These are phyloP conservation scores for Termitomyces sp. DNA, from an alignment of 1,284 basidiomycete species.

Conservation along the genomic window DNA sequence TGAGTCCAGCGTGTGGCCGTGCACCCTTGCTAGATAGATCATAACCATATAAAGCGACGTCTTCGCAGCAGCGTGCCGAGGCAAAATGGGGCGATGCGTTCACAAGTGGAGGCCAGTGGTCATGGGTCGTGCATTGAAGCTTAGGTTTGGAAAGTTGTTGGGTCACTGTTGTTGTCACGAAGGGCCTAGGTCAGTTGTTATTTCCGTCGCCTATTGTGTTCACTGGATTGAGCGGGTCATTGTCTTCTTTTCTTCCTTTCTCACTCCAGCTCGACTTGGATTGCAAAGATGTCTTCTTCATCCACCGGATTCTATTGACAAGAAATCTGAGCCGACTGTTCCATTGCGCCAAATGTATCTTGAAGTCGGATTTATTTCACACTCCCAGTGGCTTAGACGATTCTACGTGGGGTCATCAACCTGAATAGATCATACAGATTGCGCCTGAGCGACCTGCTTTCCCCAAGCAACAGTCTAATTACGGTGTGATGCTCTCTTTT, in stretches of 20 bases:
- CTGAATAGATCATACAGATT: background rate
- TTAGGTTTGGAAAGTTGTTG: background rate
- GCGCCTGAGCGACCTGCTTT: background rate
- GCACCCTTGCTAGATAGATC: no score
- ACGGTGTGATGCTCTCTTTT: background rate
- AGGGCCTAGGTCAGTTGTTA: background rate
- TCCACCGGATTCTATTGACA: background rate
- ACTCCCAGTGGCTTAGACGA: background rate
- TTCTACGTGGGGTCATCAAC: background rate
- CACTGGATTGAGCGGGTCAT: background rate
- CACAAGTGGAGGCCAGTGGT: background rate
- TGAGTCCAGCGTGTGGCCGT: background rate
- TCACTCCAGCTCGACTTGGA: background rate
- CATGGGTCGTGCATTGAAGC: conserved; percentile 1
- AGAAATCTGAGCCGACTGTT: background rate
- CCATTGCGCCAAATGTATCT: background rate
- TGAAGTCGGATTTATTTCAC: background rate
- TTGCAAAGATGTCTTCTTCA: background rate
- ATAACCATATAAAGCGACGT: background rate
- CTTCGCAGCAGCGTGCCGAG: background rate
- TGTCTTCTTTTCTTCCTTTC: background rate
- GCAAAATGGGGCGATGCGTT: background rate
- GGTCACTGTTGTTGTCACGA: background rate
- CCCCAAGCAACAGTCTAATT: background rate
- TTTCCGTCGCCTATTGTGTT: background rate